Evolutionary conservation across 1,284 basidiomycete genomes (phyloP), one percentile per base, ranked within the genome.

Genomic region (Agroathelia rolfsii): DNA sequence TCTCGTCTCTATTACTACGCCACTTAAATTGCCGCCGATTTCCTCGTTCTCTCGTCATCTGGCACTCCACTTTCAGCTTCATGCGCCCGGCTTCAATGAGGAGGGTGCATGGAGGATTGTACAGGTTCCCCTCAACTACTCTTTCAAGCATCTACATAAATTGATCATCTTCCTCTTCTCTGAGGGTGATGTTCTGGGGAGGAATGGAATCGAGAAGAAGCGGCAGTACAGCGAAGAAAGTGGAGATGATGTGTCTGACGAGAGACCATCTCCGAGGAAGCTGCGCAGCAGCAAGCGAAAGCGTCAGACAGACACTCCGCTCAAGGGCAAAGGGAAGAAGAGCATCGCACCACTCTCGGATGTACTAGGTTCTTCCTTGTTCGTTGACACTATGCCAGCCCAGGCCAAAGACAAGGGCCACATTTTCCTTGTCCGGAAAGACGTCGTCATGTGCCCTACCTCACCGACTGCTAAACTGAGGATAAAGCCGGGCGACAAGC

Each of bases 121-220:
- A 4, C 77, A 80, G 41, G 74, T 82, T 4, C 81, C 81, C 0
- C 56, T 72, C 17, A 76, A 65, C 47, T 83, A 80, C 47, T 77
- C 73, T 0, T 75, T 85, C 43, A 60, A 66, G 2, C 77, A 79
- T 42, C 58, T 85, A 2, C 67, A 70, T 30, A 66, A 63, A 31
- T 63, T 84, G 34, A 61, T 81, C 21, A 55, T 66, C 6, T 84
- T 73, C 48, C 52, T 81, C 3, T 83, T 80, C 43, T 65, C 69
- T 19, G n/a, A n/a, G n/a, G n/a, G n/a, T n/a, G n/a, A n/a, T n/a
- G n/a, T n/a, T n/a, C n/a, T n/a, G n/a, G n/a, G n/a, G n/a, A n/a
- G n/a, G n/a, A n/a, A n/a, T n/a, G n/a, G n/a, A n/a, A n/a, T n/a
- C n/a, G n/a, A n/a, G n/a, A n/a, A n/a, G n/a, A n/a, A n/a, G n/a